A percentile compares a stretch with the other conserved stretches of the same genome.
Conservation (phyloP, 1,284 basidiomycete species). For the Ustanciosporium gigantosporum region DNA sequence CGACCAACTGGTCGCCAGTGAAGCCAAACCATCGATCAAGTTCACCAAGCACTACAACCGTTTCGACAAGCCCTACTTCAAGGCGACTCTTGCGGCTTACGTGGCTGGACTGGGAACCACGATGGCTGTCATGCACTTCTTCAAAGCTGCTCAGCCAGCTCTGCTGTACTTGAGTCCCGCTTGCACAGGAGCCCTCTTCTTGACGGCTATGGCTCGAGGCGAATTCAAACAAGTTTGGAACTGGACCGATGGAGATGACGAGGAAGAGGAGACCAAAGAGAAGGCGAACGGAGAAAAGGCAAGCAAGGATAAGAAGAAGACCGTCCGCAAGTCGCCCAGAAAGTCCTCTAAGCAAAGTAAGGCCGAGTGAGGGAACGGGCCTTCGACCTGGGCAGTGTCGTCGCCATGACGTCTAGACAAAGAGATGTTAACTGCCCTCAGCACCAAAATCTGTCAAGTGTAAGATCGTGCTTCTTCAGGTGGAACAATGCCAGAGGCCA, state of each 20-base stretch:
- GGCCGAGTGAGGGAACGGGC: neutral
- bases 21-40: slow-evolving; percentile 29
- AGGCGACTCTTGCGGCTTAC: slow-evolving; percentile 74
- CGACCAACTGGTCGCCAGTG: slow-evolving; percentile 69
- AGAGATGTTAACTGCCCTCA: no score
- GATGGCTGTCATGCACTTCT: slow-evolving; percentile 84
- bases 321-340: neutral
- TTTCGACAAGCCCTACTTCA: slow-evolving; percentile 80
- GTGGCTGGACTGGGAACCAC: slow-evolving; percentile 76
- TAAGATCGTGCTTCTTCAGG: no score
- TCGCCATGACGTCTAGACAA: no score
- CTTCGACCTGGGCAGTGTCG: no score
- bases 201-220: slow-evolving; percentile 60
- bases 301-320: slow-evolving; percentile 6
- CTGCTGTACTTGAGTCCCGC: slow-evolving; percentile 77
- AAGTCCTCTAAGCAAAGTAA: neutral
- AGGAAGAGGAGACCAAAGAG: slow-evolving; percentile 15
- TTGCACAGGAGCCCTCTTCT: slow-evolving; percentile 64
- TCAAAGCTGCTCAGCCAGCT: slow-evolving; percentile 83
- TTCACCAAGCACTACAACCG: slow-evolving; percentile 42
- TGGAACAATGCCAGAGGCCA: no score
- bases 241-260: slow-evolving; percentile 44
- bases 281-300: slow-evolving; percentile 7
- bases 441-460: no score
- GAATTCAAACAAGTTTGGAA: slow-evolving; percentile 58